These are phyloP conservation scores for Atalantia buxifolia DNA, from an alignment of 345 rosid genomes.

Conservation along the genomic window DNA sequence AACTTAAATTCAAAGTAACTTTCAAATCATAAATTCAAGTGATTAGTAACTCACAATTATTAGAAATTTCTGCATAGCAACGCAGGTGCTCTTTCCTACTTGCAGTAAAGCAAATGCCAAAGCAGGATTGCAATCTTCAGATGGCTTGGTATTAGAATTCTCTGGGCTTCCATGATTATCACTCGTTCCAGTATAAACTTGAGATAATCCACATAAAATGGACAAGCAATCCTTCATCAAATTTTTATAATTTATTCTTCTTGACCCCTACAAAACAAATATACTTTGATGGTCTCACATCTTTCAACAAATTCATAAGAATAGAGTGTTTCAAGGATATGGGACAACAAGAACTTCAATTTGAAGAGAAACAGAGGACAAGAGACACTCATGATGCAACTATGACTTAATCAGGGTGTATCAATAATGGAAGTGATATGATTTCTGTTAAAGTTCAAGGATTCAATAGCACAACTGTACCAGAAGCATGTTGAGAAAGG, in stretches of 20 bases:
- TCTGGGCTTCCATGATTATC: conserved; percentile 12
- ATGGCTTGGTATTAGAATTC: conserved; percentile 19
- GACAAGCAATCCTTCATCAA: conserved; percentile 67
- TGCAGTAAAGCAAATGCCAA: conserved; percentile 47
- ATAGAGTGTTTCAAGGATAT: background rate
- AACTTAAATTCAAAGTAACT: background rate
- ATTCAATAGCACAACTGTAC: conserved; percentile 29
- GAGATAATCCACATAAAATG: conserved; percentile 42
- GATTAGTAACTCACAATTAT: conserved; percentile 37
- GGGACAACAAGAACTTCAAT: background rate
- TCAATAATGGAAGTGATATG: background rate
- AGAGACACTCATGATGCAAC: background rate
- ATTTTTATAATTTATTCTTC: conserved; percentile 62
- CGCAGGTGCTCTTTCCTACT: conserved; percentile 37
- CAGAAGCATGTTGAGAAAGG: conserved; percentile 68
- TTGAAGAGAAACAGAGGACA: background rate
- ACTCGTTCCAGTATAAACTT: conserved; percentile 20
- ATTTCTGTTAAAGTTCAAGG: background rate
- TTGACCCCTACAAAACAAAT: conserved; percentile 55
- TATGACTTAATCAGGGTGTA: background rate
- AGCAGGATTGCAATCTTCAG: conserved; percentile 24
- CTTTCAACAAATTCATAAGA: background rate
- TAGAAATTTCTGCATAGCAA: conserved; percentile 60
- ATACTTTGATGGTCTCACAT: background rate
- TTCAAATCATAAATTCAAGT: background rate